Evolutionary conservation across 352 stramenopile species (phyloP).

Genomic region (Pythium volutum): DNA sequence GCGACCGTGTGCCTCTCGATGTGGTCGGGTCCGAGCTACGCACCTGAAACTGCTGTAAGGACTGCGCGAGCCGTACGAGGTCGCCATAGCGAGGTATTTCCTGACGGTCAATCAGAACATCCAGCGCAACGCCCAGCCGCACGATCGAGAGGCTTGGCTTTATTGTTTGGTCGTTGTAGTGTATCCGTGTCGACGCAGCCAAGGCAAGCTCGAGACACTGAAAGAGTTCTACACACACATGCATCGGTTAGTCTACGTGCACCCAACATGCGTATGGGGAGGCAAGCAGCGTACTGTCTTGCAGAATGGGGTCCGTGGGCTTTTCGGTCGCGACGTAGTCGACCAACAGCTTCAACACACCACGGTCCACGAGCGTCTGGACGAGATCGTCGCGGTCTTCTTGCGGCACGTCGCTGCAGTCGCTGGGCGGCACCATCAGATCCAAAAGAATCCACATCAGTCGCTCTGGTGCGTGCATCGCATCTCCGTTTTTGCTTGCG

Average conservation of each 20-base stretch:
- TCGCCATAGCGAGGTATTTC: constrained; percentile 43
- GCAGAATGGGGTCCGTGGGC: constrained; percentile 27
- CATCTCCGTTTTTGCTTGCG: neutral
- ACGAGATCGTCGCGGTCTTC: constrained; percentile 18
- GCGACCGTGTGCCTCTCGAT: neutral
- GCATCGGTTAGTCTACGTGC: constrained; percentile 7
- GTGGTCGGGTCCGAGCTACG: constrained; percentile 2
- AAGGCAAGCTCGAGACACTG: constrained; percentile 15
- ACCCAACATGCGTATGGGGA: neutral
- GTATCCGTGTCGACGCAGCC: constrained; percentile 26
- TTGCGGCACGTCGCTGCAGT: constrained; percentile 17
- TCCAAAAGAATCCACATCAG: constrained; percentile 18
- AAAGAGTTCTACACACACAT: constrained; percentile 9
- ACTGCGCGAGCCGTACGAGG: constrained; percentile 45
- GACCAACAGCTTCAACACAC: constrained; percentile 32
- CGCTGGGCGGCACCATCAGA: neutral
- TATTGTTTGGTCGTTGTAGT: constrained; percentile 8
- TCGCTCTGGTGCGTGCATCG: neutral
- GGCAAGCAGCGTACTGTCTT: constrained; percentile 35
- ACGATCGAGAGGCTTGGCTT: constrained; percentile 30
- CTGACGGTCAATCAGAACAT: constrained; percentile 29
- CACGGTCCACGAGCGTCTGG: constrained; percentile 28
- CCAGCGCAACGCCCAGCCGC: constrained; percentile 35
- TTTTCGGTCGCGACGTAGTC: constrained; percentile 32
- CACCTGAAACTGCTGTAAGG: constrained; percentile 34